Conservation (phyloP, 805 yeast genomes). For the Teunomyces stri region DNA sequence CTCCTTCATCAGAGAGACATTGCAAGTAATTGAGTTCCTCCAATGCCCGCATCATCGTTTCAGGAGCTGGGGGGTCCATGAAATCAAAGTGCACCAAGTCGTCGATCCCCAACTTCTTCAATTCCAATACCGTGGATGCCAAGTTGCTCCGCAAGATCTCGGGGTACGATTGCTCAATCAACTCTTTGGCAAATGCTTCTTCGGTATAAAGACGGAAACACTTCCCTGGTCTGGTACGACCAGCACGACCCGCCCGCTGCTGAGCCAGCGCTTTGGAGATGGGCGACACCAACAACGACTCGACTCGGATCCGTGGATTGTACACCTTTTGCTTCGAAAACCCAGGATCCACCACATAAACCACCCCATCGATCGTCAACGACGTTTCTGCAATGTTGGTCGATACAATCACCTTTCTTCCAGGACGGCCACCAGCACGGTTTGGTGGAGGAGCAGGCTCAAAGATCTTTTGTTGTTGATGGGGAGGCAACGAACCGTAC, state of each 20-base stretch:
- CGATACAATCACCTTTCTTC: slow-evolving; percentile 87
- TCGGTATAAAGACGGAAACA: slow-evolving; percentile 96
- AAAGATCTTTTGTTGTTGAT: slow-evolving; percentile 90
- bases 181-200: slow-evolving; percentile 91
- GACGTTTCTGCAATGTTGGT: slow-evolving; percentile 98
- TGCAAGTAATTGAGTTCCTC: slow-evolving; percentile 90
- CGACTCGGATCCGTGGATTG: slow-evolving; percentile 94
- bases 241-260: slow-evolving; percentile 99
- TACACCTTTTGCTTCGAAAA: slow-evolving; percentile 95
- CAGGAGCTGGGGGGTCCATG: slow-evolving; percentile 99
- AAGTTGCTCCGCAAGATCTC: slow-evolving; percentile 90
- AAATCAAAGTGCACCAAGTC: slow-evolving; percentile 97
- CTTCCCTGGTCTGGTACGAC: slow-evolving; percentile 98
- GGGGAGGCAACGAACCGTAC: slow-evolving; percentile 95
- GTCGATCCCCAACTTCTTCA: slow-evolving; percentile 91
- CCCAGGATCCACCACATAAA: slow-evolving; percentile 96
- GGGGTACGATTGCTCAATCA: slow-evolving; percentile 93
- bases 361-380: slow-evolving; percentile 95
- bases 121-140: slow-evolving; percentile 86
- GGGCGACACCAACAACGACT: slow-evolving; percentile 90
- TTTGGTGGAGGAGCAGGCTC: slow-evolving; percentile 82
- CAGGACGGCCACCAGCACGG: slow-evolving; percentile 79
- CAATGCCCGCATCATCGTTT: slow-evolving; percentile 98
- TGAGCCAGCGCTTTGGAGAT: slow-evolving; percentile 97
- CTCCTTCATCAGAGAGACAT: slow-evolving; percentile 90